Evolutionary conservation across 2,329 filamentous ascomycete genomes (phyloP).

Genomic region (Raffaelea ambrosiae): DNA sequence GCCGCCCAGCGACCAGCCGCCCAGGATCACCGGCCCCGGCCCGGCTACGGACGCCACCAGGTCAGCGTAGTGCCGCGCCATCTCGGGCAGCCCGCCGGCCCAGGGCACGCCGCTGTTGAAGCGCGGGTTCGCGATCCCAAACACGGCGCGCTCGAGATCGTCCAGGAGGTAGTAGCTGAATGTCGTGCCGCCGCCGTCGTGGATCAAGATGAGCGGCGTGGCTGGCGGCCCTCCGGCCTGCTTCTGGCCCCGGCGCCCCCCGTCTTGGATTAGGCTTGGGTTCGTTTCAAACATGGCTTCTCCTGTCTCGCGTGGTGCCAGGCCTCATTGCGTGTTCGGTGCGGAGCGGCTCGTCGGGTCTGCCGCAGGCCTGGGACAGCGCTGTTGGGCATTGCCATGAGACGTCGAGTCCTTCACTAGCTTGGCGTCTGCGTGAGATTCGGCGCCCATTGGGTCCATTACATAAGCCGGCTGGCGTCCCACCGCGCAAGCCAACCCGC

Average conservation of each 20-base stretch:
- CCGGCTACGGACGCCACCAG: slow-evolving; percentile 32
- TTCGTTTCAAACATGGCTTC: slow-evolving; percentile 14
- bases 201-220: slow-evolving; percentile 46
- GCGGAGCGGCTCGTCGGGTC: no score
- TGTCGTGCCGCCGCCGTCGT: slow-evolving; percentile 53
- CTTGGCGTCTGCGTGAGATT: no score
- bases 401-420: no score
- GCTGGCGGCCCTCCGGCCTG: not conserved
- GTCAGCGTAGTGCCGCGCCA: slow-evolving; percentile 41
- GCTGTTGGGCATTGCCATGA: no score
- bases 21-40: slow-evolving; percentile 35
- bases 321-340: no score
- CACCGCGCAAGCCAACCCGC: no score
- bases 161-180: slow-evolving; percentile 49
- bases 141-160: slow-evolving; percentile 37
- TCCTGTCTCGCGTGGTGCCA: not conserved
- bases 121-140: slow-evolving; percentile 46
- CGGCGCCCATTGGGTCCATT: no score
- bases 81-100: slow-evolving; percentile 43
- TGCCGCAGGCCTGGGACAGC: no score
- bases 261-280: slow-evolving; percentile 14
- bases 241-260: slow-evolving; percentile 2
- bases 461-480: no score
- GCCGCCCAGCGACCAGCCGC: slow-evolving; percentile 49
- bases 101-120: slow-evolving; percentile 38